Evolutionary conservation across 371 early-diverging fungal genomes (phyloP).

Genomic region (Blakeslea trispora): DNA sequence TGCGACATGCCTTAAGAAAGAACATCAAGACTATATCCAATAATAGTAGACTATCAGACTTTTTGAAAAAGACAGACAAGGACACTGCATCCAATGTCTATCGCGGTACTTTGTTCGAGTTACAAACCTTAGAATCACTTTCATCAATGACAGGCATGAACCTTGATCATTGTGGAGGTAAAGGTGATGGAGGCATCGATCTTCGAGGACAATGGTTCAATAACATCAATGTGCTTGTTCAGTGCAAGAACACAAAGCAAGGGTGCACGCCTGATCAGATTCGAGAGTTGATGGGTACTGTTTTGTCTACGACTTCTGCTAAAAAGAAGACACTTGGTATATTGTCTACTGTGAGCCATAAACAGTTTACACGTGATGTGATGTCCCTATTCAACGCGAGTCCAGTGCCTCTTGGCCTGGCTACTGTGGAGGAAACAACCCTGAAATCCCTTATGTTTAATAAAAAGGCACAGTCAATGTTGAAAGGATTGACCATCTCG

Average conservation of each 20-base stretch:
- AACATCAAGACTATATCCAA: no score
- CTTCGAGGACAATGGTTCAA: slow-evolving; percentile 38
- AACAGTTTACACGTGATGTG: slow-evolving; percentile 36
- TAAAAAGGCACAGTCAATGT: slow-evolving; percentile 9
- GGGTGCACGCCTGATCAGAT: slow-evolving; percentile 50
- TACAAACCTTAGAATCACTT: slow-evolving; percentile 36
- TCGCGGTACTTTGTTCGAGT: slow-evolving; percentile 46
- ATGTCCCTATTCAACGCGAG: slow-evolving; percentile 29
- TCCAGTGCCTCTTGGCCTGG: slow-evolving; percentile 38
- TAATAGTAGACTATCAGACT: background rate
- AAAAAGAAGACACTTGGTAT: slow-evolving; percentile 30
- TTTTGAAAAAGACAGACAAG: slow-evolving; percentile 23
- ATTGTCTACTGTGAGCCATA: slow-evolving; percentile 24
- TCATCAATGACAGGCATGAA: slow-evolving; percentile 31
- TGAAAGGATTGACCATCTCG: slow-evolving; percentile 16
- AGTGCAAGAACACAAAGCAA: slow-evolving; percentile 42
- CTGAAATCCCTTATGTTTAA: slow-evolving; percentile 44
- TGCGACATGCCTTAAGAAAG: no score
- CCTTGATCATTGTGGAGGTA: slow-evolving; percentile 43
- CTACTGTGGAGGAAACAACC: slow-evolving; percentile 23
- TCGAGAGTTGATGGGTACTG: slow-evolving; percentile 39
- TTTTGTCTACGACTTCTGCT: slow-evolving; percentile 4
- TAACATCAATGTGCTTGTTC: slow-evolving; percentile 23
- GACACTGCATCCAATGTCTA: slow-evolving; percentile 26
- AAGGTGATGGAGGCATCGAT: slow-evolving; percentile 47